A percentile compares a stretch with the other conserved stretches of the same genome.
Evolutionary conservation across 805 yeast genomes (phyloP).

Genomic region (Lachancea thermotolerans): DNA sequence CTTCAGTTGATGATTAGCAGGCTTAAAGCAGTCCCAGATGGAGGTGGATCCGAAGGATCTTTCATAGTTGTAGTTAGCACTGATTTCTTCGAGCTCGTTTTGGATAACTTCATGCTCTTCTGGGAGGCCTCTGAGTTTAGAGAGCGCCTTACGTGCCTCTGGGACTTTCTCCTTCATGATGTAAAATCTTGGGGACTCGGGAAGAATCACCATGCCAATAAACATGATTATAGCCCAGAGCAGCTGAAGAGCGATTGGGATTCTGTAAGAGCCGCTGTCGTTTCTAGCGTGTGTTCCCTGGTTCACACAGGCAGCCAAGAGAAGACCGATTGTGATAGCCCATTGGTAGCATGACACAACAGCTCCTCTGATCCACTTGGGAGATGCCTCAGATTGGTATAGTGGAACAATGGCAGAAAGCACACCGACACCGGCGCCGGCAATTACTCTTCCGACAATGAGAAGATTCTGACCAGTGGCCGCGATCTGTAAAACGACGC

Average conservation of each 20-base stretch:
- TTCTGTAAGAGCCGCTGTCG: conserved; percentile 36
- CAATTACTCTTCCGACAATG: conserved; percentile 60
- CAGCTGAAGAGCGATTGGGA: conserved; percentile 56
- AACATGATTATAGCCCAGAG: conserved; percentile 41
- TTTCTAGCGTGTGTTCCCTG: conserved; percentile 54
- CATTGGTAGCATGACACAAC: conserved; percentile 70
- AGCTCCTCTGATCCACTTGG: conserved; percentile 72
- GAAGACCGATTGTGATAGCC: conserved; percentile 64
- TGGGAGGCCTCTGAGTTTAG: conserved; percentile 49
- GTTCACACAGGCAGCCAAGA: conserved; percentile 57
- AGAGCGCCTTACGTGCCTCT: conserved; percentile 55
- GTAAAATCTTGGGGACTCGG: conserved; percentile 69
- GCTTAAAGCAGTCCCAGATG: conserved; percentile 60
- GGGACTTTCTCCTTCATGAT: conserved; percentile 49
- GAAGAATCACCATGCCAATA: conserved; percentile 44
- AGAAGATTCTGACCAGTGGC: conserved; percentile 41
- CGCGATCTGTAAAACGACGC: conserved; percentile 44
- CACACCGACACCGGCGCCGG: conserved; percentile 70
- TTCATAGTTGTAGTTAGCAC: conserved; percentile 57
- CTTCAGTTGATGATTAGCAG: conserved; percentile 40
- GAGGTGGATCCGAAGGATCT: conserved; percentile 55
- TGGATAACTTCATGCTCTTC: conserved; percentile 48
- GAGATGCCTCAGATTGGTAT: conserved; percentile 78
- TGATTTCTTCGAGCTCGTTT: conserved; percentile 50
- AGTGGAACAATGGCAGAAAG: conserved; percentile 67